Evolutionary conservation across 2,329 filamentous ascomycete genomes (phyloP), one percentile per base, ranked within the genome.

Genomic region (Fusarium bulbicola): DNA sequence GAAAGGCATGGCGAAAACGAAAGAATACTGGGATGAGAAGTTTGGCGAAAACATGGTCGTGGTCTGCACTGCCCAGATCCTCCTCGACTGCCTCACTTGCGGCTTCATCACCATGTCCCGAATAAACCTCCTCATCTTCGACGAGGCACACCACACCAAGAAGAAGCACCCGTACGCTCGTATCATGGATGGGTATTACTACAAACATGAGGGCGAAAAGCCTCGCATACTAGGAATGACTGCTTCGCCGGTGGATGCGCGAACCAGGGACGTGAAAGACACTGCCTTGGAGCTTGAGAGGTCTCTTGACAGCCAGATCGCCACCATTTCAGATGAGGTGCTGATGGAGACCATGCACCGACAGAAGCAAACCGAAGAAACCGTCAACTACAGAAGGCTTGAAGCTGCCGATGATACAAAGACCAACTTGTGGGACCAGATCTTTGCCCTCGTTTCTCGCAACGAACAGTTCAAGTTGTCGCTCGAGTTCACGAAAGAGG

Each of bases 211-310:
- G 3, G 82, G 85, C 2, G 71, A 80, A 0, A 87, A 90, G 9
- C 96, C 96, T 8, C 92, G 91, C 42, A 91, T 99, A 26, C 93
- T 99, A 74, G 95, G 95, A 32, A 98, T 98, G 95, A 99, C 96
- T 4, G 96, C 96, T 13, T 98, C 96, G 0, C 96, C 96, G 1
- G 92, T 98, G 6, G 95, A 98, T 82, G 91, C 93, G 0, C 92
- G 93, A 77, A 88, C 89, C 0, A 75, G 52, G 21, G 91, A 97
- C 73, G 87, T 97, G 34, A 85, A 86, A 21, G 85, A 89, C 67
- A 93, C 93, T 42, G 93, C 93, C 0, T 84, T 84, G 67, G 90
- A 93, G 59, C 87, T 99, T 0, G 95, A 98, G 79, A 86, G 82
- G 3, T 85, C 97, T 42, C 85, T 99, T 3, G 89, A 96, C 78